Percentiles rank a stretch among this genome's conserved stretches.
Evolutionary conservation across 306 rosid genomes (phyloP).

Genomic region (Geum urbanum): DNA sequence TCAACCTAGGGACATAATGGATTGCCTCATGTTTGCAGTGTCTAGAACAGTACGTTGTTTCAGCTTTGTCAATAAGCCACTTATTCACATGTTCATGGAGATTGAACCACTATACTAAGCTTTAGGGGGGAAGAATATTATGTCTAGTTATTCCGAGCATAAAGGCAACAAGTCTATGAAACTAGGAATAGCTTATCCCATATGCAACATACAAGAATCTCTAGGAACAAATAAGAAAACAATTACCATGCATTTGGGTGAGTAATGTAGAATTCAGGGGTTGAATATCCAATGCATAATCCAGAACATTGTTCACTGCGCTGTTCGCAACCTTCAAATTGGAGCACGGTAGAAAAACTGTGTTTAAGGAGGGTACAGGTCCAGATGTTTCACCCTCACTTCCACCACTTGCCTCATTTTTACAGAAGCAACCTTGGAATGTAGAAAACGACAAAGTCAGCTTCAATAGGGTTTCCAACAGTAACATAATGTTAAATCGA

Average conservation of each 20-base stretch:
- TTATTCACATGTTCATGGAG: background rate
- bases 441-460: background rate
- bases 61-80: background rate
- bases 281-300: slow-evolving; percentile 24
- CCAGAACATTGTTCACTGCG: slow-evolving; percentile 8
- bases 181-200: background rate
- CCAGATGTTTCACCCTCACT: background rate
- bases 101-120: background rate
- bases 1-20: background rate
- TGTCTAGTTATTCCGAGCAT: background rate
- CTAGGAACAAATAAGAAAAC: background rate
- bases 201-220: background rate
- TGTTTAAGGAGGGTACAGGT: slow-evolving; percentile 24
- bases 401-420: background rate
- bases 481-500: background rate
- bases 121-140: background rate
- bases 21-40: background rate
- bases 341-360: slow-evolving; percentile 15
- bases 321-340: slow-evolving; percentile 19
- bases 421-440: background rate
- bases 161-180: background rate
- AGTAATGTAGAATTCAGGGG: slow-evolving; percentile 22
- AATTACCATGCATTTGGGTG: slow-evolving; percentile 29
- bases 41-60: background rate
- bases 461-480: background rate